Percentiles rank a stretch among this genome's conserved stretches.
Conservation (phyloP, 108 stramenopile species). For the Chaetoceros tenuissimus region DNA sequence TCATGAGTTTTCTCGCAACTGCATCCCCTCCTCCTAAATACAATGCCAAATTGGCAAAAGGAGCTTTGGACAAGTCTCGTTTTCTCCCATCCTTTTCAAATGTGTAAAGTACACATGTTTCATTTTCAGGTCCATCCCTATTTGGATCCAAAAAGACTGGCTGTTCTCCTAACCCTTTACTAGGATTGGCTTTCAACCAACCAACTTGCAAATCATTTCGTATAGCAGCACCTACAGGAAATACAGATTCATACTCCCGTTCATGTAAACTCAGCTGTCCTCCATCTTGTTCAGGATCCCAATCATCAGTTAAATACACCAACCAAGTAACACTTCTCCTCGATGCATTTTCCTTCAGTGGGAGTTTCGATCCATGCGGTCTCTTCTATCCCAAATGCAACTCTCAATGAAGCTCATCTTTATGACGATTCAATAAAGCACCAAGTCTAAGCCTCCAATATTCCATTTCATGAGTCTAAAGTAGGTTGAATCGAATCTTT, state of each 20-base stretch:
- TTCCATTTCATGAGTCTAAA: conserved; percentile 9
- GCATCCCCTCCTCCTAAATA: conserved; percentile 4
- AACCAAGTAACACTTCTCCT: conserved; percentile 1
- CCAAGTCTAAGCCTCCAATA: background rate
- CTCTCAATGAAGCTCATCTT: conserved; percentile 9
- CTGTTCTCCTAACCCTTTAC: conserved; percentile 4
- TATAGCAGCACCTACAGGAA: background rate
- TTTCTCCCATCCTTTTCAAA: background rate
- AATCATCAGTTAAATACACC: conserved; percentile 4
- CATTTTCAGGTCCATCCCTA: conserved; percentile 1
- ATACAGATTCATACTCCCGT: background rate
- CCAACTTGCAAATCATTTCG: conserved; percentile 3
- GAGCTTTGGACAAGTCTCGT: background rate
- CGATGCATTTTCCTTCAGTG: background rate
- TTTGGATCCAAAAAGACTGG: conserved; percentile 2
- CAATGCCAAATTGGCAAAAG: conserved; percentile 6
- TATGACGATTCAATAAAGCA: conserved; percentile 1
- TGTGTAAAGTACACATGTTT: conserved; percentile 2
- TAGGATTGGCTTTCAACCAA: conserved; percentile 1
- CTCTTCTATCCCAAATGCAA: background rate
- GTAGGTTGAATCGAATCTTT: no score
- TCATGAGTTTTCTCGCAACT: conserved; percentile 3
- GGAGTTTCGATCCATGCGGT: conserved; percentile 1
- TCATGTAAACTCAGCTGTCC: conserved; percentile 1
- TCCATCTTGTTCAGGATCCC: background rate